phyloP scores from a whole-genome alignment of 352 stramenopile species.

The Phytophthora pistaciae region DNA sequence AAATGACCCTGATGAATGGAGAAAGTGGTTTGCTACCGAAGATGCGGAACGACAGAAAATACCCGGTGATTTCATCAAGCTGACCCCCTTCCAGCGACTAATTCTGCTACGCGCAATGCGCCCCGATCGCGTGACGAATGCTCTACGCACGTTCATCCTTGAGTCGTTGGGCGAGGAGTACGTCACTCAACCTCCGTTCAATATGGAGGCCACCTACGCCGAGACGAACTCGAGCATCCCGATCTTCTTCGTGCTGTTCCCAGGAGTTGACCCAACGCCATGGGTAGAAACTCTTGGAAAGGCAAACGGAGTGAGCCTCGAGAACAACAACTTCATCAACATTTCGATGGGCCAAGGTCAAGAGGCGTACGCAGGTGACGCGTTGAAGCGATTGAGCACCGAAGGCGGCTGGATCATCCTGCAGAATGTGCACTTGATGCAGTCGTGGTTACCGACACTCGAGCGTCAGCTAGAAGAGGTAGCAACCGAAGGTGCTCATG shows the following conservation, averaged over 20 bases:
- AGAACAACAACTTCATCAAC: conserved; percentile 97
- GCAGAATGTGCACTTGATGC: conserved; percentile 97
- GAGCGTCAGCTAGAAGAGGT: conserved; percentile 94
- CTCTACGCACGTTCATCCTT: conserved; percentile 92
- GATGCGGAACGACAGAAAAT: conserved; percentile 95
- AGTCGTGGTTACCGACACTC: conserved; percentile 94
- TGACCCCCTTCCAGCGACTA: conserved; percentile 85
- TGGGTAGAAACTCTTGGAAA: conserved; percentile 95
- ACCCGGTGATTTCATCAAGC: conserved; percentile 92
- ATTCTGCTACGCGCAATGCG: conserved; percentile 94
- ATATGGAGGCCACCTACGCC: conserved; percentile 92
- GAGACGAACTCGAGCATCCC: conserved; percentile 94
- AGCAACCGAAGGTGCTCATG: conserved; percentile 89
- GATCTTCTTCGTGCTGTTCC: conserved; percentile 97
- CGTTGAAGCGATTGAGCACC: conserved; percentile 92
- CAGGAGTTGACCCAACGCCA: conserved; percentile 94
- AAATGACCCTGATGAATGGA: conserved; percentile 97
- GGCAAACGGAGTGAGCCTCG: conserved; percentile 89
- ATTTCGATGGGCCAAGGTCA: conserved; percentile 95
- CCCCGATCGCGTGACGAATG: conserved; percentile 95
- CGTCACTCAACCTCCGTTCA: conserved; percentile 92
- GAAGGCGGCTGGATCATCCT: conserved; percentile 96
- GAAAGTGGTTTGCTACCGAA: conserved; percentile 96
- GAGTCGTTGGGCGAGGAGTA: conserved; percentile 92
- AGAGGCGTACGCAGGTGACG: conserved; percentile 92